Base-by-base conservation (phyloP, 345 rosid genomes). In the Eucalyptus coolabah region DNA sequence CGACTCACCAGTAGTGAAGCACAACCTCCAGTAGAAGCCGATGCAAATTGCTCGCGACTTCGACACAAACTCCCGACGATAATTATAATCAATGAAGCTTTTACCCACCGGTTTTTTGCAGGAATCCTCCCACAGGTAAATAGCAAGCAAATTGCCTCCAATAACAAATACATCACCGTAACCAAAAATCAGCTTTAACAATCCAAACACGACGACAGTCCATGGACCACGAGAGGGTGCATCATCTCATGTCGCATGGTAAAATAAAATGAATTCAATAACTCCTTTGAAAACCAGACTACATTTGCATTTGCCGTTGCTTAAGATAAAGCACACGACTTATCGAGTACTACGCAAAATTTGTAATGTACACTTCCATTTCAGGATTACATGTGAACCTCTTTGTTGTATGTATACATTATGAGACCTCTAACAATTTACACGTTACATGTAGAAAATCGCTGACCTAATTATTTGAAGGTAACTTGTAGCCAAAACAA, bases 311-410 rank as follows among this genome's bases (percentile, higher is more conserved):
- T 87, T 45, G 51, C 56, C 85, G 50, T 50, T 12, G 51, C 59
- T 63, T 44, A 82, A 54, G 49, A 42, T 28, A 69, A 47, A 67
- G 30, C n/a, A 77, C 34, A 45, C 28, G 44, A 34, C 88, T 44
- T 54, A 53, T 50, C 53, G 11, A 89, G 93, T 93, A 88, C 93
- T 86, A 90, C 87, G 93, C 96, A 94, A 95, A 96, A 94, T 93
- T 94, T 94, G 92, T 93, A 93, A 96, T 95, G 94, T 97, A 96
- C 99, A 96, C 45, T 91, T 93, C 87, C 88, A 81, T 89, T n/a
- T 53, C 89, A 40, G 85, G 85, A 77, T 40, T 77, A 77, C 85
- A 77, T 77, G 85, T 77, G 85, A 77, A 77, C 28, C 85, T 77
- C 85, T 40, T 40, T 77, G 30, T 77, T 77, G 47, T 77, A 77